Percentiles rank a stretch among this genome's conserved stretches.
Evolutionary conservation across 495 filamentous ascomycete genomes (phyloP).

Genomic region (Aspergillus biplanus): DNA sequence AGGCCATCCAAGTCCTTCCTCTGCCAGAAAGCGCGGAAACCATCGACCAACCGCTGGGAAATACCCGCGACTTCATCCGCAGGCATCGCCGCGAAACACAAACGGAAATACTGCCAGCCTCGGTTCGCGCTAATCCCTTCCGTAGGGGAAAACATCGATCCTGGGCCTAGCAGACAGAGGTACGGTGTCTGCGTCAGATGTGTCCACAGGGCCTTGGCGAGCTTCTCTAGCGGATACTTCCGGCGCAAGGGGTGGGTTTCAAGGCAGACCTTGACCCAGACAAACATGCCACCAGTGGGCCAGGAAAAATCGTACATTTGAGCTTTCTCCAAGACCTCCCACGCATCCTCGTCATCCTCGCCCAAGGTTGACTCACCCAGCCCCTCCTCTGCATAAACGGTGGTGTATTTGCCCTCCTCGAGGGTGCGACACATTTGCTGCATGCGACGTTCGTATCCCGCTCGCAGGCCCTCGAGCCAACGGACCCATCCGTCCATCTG

Average conservation of each 20-base stretch:
- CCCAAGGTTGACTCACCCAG: constrained; percentile 36
- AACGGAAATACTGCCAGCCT: constrained; percentile 69
- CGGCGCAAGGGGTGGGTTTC: constrained; percentile 70
- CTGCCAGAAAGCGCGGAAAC: constrained; percentile 73
- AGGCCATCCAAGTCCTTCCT: constrained; percentile 68
- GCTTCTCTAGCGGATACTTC: constrained; percentile 40
- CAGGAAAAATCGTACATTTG: constrained; percentile 73
- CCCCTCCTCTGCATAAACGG: constrained; percentile 46
- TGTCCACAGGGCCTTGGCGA: constrained; percentile 69
- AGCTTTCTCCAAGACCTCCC: constrained; percentile 67
- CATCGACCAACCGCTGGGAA: constrained; percentile 65
- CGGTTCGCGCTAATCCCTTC: constrained; percentile 44
- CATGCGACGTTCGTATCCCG: constrained; percentile 83
- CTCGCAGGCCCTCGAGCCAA: constrained; percentile 84
- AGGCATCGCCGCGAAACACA: constrained; percentile 84
- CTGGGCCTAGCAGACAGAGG: constrained; percentile 67
- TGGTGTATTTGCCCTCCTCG: constrained; percentile 61
- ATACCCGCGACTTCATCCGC: constrained; percentile 65
- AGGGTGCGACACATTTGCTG: constrained; percentile 70
- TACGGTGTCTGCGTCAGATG: constrained; percentile 70
- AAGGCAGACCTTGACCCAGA: constrained; percentile 76
- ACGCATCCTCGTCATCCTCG: constrained; percentile 54
- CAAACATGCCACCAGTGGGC: constrained; percentile 92
- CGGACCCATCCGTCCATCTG: constrained; percentile 83
- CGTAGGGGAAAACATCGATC: constrained; percentile 71